phyloP scores from a whole-genome alignment of 108 stramenopile species.

The Fragilariopsis cylindrus region DNA sequence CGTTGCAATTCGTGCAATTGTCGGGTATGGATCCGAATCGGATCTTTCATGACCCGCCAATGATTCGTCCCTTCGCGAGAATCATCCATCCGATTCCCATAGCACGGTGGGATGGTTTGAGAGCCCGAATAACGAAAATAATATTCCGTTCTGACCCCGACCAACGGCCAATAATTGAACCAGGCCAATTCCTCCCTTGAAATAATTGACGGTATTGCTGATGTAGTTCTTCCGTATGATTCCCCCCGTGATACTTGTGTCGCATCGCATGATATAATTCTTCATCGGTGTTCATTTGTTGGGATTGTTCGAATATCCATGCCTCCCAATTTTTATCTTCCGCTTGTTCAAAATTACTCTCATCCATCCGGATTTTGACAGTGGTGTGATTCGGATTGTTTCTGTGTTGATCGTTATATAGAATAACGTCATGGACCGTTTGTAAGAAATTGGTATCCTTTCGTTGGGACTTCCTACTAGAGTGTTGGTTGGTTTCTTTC shows the following conservation, averaged over 20 bases:
- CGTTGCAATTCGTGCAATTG: slow-evolving; percentile 39
- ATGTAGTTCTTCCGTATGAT: slow-evolving; percentile 16
- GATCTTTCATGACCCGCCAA: slow-evolving; percentile 49
- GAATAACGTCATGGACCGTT: slow-evolving; percentile 18
- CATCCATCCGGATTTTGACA: slow-evolving; percentile 16
- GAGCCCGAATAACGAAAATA: slow-evolving; percentile 22
- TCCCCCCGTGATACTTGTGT: slow-evolving; percentile 7
- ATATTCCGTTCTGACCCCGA: slow-evolving; percentile 25
- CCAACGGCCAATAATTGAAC: slow-evolving; percentile 30
- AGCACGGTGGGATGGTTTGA: slow-evolving; percentile 48
- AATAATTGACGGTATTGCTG: slow-evolving; percentile 19
- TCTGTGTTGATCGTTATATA: slow-evolving; percentile 8
- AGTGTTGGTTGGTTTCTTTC: neutral
- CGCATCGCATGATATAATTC: slow-evolving; percentile 10
- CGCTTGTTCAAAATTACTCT: slow-evolving; percentile 12
- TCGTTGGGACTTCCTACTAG: neutral
- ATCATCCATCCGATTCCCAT: slow-evolving; percentile 14
- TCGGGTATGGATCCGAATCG: slow-evolving; percentile 33
- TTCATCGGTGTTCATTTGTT: slow-evolving; percentile 18
- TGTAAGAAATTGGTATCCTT: neutral
- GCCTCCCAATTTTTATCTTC: slow-evolving; percentile 26
- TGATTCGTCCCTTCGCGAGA: slow-evolving; percentile 24
- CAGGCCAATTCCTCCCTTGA: slow-evolving; percentile 26
- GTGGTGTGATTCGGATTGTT: slow-evolving; percentile 13
- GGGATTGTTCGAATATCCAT: slow-evolving; percentile 5